phyloP scores from a whole-genome alignment of 2,329 filamentous ascomycete genomes.

The Colletotrichum brevisporum region DNA sequence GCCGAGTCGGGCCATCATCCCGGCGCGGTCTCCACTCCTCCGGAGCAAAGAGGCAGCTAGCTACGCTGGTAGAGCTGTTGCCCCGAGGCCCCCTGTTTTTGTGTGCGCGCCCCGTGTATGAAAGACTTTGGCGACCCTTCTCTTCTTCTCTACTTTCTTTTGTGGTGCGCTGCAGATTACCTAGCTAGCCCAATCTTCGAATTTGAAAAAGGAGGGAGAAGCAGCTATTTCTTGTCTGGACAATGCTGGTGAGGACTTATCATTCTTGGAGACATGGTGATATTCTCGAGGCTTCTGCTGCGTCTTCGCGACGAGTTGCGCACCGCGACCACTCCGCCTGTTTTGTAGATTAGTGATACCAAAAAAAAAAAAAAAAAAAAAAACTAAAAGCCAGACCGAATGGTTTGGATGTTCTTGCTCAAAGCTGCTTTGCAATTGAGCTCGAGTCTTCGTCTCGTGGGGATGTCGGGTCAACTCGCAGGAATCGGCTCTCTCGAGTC shows the following conservation, averaged over 20 bases:
- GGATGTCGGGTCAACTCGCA: background rate
- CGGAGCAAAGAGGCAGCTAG: conserved; percentile 17
- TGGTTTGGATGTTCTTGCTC: background rate
- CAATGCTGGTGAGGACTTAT: background rate
- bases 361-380: conserved; percentile 18
- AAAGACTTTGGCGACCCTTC: background rate
- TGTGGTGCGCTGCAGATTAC: conserved; percentile 12
- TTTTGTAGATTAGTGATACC: conserved; percentile 22
- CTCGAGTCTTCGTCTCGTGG: no score
- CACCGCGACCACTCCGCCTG: background rate
- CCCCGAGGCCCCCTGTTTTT: conserved; percentile 9
- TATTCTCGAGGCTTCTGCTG: background rate
- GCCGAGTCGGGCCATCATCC: background rate
- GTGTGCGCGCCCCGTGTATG: background rate
- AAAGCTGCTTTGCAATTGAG: background rate
- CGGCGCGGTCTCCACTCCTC: background rate
- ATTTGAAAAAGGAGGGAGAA: background rate
- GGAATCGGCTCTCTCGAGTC: no score
- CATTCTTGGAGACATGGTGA: background rate
- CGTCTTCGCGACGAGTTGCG: conserved; percentile 1
- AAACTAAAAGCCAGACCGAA: background rate
- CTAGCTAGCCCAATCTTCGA: conserved; percentile 23
- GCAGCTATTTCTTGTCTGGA: background rate
- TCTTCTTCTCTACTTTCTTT: background rate
- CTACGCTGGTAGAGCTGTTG: conserved; percentile 35